These are phyloP conservation scores for Vicia villosa DNA, from an alignment of 306 rosid genomes.

Conservation along the genomic window DNA sequence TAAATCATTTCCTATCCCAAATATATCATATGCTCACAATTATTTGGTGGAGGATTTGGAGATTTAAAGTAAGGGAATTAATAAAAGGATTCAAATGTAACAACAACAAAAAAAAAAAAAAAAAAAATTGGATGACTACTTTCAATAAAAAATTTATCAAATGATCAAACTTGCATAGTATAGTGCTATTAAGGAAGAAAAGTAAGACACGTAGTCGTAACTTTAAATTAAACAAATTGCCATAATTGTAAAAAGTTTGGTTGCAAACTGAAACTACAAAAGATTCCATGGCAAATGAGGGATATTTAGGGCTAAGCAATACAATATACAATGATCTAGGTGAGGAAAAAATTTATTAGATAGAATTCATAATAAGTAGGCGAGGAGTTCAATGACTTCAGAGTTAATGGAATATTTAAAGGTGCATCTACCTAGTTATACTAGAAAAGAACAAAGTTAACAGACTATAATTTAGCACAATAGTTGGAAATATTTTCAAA, in stretches of 20 bases:
- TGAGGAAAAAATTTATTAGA: too few relatives aligned
- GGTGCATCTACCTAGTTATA: too few relatives aligned
- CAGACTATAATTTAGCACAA: too few relatives aligned
- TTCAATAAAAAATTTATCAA: background rate
- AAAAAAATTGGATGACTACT: background rate
- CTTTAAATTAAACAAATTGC: background rate
- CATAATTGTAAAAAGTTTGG: background rate
- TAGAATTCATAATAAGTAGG: too few relatives aligned
- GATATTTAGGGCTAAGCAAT: too few relatives aligned
- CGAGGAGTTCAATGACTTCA: too few relatives aligned
- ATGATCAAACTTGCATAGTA: background rate
- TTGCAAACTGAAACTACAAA: background rate
- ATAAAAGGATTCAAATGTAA: background rate
- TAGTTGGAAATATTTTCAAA: too few relatives aligned
- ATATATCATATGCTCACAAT: background rate
- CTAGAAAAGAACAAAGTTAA: too few relatives aligned
- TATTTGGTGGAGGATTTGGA: background rate
- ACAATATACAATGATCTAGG: too few relatives aligned
- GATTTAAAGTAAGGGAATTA: background rate
- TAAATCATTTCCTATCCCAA: background rate
- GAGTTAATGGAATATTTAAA: too few relatives aligned
- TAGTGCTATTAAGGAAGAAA: background rate
- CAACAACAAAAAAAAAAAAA: too few relatives aligned
- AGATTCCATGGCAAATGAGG: too few relatives aligned
- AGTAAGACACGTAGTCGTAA: background rate